These are phyloP conservation scores for Zoysia japonica DNA, from an alignment of 176 grass and related monocot genomes.

Conservation along the genomic window DNA sequence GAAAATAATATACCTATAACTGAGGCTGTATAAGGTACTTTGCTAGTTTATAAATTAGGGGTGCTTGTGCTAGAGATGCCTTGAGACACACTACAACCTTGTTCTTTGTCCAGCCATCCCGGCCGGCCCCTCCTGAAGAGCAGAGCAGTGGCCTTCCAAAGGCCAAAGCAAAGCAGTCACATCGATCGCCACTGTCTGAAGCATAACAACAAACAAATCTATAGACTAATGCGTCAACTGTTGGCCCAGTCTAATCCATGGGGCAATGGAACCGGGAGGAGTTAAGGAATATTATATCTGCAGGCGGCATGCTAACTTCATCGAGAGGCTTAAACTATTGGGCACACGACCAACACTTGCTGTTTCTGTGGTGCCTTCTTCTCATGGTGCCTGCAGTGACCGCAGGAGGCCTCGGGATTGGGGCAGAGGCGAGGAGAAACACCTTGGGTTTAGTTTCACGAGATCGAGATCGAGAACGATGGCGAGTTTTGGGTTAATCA, in stretches of 20 bases:
- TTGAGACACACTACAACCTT: slow-evolving; percentile 57
- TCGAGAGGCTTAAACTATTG: slow-evolving; percentile 21
- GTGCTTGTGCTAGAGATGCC: slow-evolving; percentile 27
- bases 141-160: slow-evolving; percentile 10
- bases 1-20: slow-evolving; percentile 35
- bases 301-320: slow-evolving; percentile 18
- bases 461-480: slow-evolving; percentile 40
- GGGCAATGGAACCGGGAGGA: slow-evolving; percentile 58
- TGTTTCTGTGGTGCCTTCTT: slow-evolving; percentile 15
- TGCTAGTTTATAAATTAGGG: slow-evolving; percentile 38
- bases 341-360: not conserved
- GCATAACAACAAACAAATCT: slow-evolving; percentile 43
- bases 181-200: slow-evolving; percentile 33
- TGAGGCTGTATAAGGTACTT: slow-evolving; percentile 28
- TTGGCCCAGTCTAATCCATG: slow-evolving; percentile 40
- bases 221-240: slow-evolving; percentile 15
- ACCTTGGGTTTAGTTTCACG: not conserved
- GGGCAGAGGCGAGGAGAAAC: slow-evolving; percentile 4
- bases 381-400: slow-evolving; percentile 16
- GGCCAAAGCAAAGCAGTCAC: slow-evolving; percentile 8
- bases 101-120: slow-evolving; percentile 38
- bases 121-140: slow-evolving; percentile 13
- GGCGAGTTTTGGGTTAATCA: slow-evolving; percentile 22
- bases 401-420: slow-evolving; percentile 44
- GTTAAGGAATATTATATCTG: slow-evolving; percentile 36